Percentiles rank a stretch among this genome's conserved stretches.
Evolutionary conservation across 768 basidiomycete genomes (phyloP).

Genomic region (Suillus clintonianus): DNA sequence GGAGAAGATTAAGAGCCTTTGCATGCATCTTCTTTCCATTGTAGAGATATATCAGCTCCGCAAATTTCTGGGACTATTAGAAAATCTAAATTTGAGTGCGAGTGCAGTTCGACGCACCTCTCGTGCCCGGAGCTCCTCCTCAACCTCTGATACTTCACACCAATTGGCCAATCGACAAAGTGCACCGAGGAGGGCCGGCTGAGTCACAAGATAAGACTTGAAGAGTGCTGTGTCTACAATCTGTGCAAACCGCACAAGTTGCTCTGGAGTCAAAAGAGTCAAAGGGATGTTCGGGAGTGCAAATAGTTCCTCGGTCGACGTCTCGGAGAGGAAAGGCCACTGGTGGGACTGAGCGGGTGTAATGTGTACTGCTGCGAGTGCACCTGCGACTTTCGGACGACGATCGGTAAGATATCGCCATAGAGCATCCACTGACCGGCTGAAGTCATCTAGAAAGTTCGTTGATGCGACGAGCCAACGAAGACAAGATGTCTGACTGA

Average conservation of each 20-base stretch:
- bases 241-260: conserved; percentile 87
- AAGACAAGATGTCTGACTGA: conserved; percentile 28
- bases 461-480: not conserved
- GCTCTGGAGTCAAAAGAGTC: conserved; percentile 72
- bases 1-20: conserved; percentile 82
- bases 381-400: conserved; percentile 81
- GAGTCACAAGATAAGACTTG: conserved; percentile 84
- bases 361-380: conserved; percentile 68
- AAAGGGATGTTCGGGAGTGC: conserved; percentile 76
- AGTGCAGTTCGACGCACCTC: conserved; percentile 52
- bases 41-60: conserved; percentile 89
- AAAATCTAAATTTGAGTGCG: conserved; percentile 1
- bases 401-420: conserved; percentile 87
- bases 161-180: conserved; percentile 92
- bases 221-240: conserved; percentile 95
- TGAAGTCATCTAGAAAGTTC: conserved; percentile 51
- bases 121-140: conserved; percentile 78
- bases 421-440: conserved; percentile 82
- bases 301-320: conserved; percentile 74
- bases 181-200: conserved; percentile 80
- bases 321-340: conserved; percentile 69
- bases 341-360: conserved; percentile 71
- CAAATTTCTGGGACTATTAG: conserved; percentile 66
- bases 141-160: conserved; percentile 95
- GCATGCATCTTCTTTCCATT: conserved; percentile 95